A percentile compares a stretch with the other conserved stretches of the same genome.
phyloP scores from a whole-genome alignment of 495 filamentous ascomycete species.

The Penicillium macrosclerotiorum region DNA sequence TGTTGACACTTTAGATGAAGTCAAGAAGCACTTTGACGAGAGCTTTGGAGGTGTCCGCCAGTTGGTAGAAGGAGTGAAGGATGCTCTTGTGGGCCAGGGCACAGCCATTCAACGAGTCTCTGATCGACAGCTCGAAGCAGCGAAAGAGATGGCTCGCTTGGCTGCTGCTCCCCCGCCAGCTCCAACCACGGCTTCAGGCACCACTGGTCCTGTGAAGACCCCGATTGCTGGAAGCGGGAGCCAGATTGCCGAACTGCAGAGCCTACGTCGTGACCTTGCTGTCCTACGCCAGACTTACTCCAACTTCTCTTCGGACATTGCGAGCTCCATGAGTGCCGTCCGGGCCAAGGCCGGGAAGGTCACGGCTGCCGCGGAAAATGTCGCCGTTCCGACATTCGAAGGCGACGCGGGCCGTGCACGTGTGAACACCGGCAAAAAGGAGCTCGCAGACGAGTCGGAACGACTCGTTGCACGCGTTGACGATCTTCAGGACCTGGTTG shows the following conservation, averaged over 20 bases:
- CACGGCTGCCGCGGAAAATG: conserved; percentile 70
- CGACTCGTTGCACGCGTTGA: conserved; percentile 87
- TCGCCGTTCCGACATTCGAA: conserved; percentile 60
- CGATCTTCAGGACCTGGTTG: conserved; percentile 91
- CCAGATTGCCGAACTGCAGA: conserved; percentile 75
- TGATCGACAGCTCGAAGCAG: conserved; percentile 84
- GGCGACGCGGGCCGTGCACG: conserved; percentile 76
- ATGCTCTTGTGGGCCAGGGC: conserved; percentile 75
- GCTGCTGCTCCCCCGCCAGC: conserved; percentile 63
- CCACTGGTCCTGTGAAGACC: conserved; percentile 12
- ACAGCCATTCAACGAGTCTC: conserved; percentile 81
- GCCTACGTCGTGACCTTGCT: conserved; percentile 84
- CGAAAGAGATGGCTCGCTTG: conserved; percentile 85
- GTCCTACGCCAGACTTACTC: conserved; percentile 92
- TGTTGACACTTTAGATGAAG: conserved; percentile 91
- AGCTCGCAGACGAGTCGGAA: conserved; percentile 79
- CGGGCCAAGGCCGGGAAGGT: conserved; percentile 75
- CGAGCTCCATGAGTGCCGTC: conserved; percentile 80
- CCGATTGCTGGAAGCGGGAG: conserved; percentile 37
- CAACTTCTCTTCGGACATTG: conserved; percentile 82
- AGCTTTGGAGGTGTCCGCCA: conserved; percentile 76
- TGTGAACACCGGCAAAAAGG: conserved; percentile 81
- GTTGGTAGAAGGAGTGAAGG: conserved; percentile 77
- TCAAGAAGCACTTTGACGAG: conserved; percentile 94
- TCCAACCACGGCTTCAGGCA: conserved; percentile 23